Evolutionary conservation across 2,329 filamentous ascomycete species (phyloP).

Genomic region (Ophiostoma ulmi): DNA sequence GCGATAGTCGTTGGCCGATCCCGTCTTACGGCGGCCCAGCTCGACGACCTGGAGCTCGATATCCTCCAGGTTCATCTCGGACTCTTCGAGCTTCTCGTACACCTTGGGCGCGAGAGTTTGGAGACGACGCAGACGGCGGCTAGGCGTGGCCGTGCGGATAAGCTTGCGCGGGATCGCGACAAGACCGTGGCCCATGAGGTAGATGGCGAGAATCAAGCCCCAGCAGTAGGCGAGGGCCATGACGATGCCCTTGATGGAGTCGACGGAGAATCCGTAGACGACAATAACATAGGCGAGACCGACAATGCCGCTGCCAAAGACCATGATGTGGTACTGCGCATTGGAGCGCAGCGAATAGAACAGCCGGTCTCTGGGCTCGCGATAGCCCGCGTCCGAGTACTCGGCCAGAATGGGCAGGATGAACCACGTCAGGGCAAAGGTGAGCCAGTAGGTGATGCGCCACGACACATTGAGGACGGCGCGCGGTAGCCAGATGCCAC

Average conservation of each 20-base stretch:
- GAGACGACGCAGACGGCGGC: constrained; percentile 65
- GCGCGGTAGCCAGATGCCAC: constrained; percentile 83
- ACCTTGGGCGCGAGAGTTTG: constrained; percentile 74
- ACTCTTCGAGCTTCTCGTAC: constrained; percentile 83
- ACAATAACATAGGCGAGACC: constrained; percentile 81
- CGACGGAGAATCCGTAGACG: constrained; percentile 66
- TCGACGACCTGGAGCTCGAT: constrained; percentile 76
- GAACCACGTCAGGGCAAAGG: constrained; percentile 90
- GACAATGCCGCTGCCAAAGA: constrained; percentile 63
- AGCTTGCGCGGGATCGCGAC: constrained; percentile 83
- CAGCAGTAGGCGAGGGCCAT: constrained; percentile 96
- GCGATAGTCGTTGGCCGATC: constrained; percentile 66
- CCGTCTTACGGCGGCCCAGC: constrained; percentile 73
- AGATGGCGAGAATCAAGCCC: constrained; percentile 86
- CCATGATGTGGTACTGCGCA: constrained; percentile 78
- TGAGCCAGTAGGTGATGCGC: constrained; percentile 96
- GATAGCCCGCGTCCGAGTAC: constrained; percentile 90
- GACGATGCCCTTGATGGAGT: constrained; percentile 72
- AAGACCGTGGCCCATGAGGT: constrained; percentile 94
- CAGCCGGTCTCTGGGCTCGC: constrained; percentile 74
- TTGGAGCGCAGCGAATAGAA: constrained; percentile 83
- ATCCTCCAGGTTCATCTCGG: constrained; percentile 71
- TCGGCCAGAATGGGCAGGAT: constrained; percentile 90
- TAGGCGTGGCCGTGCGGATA: constrained; percentile 73
- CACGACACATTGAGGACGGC: constrained; percentile 77